These are phyloP conservation scores for Citrus sinensis DNA, from an alignment of 345 rosid genomes.

Conservation along the genomic window DVS_A1.0 CM039161.1:3053501-3054000, in stretches of 20 bases:
- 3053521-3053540: background rate
- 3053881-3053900: conserved; percentile 95
- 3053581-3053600: conserved; percentile 98
- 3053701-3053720: conserved; percentile 95
- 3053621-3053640: conserved; percentile 83
- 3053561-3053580: conserved; percentile 97
- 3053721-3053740: conserved; percentile 92
- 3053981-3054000: conserved; percentile 17
- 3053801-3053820: background rate
- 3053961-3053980: conserved; percentile 3
- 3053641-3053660: conserved; percentile 91
- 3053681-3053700: conserved; percentile 78
- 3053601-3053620: conserved; percentile 81
- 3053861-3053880: conserved; percentile 97
- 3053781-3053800: background rate
- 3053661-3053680: conserved; percentile 84
- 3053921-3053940: conserved; percentile 47
- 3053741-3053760: conserved; percentile 49
- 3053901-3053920: conserved; percentile 98
- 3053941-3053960: conserved; percentile 16
- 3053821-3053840: conserved; percentile 93
- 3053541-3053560: conserved; percentile 80
- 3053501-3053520: background rate
- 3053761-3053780: conserved; percentile 13
- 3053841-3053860: conserved; percentile 93